These are phyloP conservation scores for Penicillium paxilli DNA, from an alignment of 495 filamentous ascomycete species.

Conservation along the genomic window DNA sequence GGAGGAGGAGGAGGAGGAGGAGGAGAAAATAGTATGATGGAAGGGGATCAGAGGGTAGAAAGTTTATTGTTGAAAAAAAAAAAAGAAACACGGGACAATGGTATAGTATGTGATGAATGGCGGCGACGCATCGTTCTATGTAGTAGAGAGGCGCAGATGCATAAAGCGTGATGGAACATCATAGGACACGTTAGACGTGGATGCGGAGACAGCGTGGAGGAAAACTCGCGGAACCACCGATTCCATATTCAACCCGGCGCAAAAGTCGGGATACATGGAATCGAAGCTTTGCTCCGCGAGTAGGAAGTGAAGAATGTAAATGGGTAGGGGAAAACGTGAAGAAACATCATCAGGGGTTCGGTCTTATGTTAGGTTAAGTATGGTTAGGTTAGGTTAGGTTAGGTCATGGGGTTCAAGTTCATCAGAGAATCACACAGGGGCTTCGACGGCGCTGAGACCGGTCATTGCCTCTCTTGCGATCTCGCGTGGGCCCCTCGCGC, in stretches of 20 bases:
- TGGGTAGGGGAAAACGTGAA: background rate
- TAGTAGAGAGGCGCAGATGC: constrained; percentile 17
- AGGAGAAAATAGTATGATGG: no score
- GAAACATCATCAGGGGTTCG: background rate
- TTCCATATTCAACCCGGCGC: background rate
- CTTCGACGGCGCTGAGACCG: constrained; percentile 31
- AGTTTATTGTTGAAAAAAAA: constrained; percentile 15
- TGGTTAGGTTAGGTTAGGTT: background rate
- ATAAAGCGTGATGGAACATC: constrained; percentile 23
- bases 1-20: no score
- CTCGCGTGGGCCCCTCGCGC: constrained; percentile 35
- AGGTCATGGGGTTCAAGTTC: background rate
- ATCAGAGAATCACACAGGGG: constrained; percentile 47
- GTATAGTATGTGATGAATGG: constrained; percentile 22
- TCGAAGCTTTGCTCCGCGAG: background rate
- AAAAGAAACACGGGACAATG: constrained; percentile 9
- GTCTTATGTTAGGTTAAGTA: no score
- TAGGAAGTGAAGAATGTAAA: constrained; percentile 5
- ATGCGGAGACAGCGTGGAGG: constrained; percentile 18
- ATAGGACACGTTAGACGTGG: constrained; percentile 25
- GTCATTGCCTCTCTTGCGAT: constrained; percentile 34
- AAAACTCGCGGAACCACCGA: background rate
- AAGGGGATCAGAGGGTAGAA: no score
- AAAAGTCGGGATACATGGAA: no score
- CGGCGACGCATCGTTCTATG: constrained; percentile 26